Base-by-base conservation (phyloP, 257 asterid genomes). In the Sherardia arvensis region DNA sequence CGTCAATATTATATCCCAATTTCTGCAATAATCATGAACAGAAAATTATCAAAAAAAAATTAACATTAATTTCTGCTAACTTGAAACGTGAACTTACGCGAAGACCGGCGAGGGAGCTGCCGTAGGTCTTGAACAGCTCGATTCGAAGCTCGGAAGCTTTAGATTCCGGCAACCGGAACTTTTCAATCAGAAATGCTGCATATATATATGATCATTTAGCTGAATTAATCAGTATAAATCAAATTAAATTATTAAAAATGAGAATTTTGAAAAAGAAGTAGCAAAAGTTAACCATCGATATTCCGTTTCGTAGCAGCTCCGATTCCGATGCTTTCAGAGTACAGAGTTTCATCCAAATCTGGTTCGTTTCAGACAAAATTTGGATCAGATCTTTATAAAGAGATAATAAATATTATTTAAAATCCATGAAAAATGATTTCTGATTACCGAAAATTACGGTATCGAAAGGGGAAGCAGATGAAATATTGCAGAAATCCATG, bases 271-370 rank as follows among this genome's bases (percentile, higher is more conserved):
- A 15, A n/a, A 43, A 43, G 7, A 43, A 4, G 51, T 43, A 30
- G 6, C 6, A 4, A 28, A 29, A 33, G 7, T 33, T 6, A 12
- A 61, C 98, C 98, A 70, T 84, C 85, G 75, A 91, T 94, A 69
- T 91, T 91, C 20, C 74, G 83, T 71, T 86, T 88, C 51, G 81
- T 78, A 11, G 96, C 94, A 72, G 71, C 78, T 7, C 94, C 96
- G 51, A 91, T 84, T 73, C 98, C 96, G 23, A 78, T 70, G 45
- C 73, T 71, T 56, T 91, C 81, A 15, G 98, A 81, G 65, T 91
- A 91, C 78, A 91, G 68, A 57, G 98, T 91, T 64, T 91, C 96
- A 55, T 91, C 98, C 87, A 91, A 86, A 81, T 91, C 96, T 91
- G 86, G 56, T 29, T 32, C 0, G 17, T 4, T 3, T 33, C 22